Base-by-base conservation (phyloP, 2,329 filamentous ascomycete genomes). In the Plenodomus biglobosus region DNA sequence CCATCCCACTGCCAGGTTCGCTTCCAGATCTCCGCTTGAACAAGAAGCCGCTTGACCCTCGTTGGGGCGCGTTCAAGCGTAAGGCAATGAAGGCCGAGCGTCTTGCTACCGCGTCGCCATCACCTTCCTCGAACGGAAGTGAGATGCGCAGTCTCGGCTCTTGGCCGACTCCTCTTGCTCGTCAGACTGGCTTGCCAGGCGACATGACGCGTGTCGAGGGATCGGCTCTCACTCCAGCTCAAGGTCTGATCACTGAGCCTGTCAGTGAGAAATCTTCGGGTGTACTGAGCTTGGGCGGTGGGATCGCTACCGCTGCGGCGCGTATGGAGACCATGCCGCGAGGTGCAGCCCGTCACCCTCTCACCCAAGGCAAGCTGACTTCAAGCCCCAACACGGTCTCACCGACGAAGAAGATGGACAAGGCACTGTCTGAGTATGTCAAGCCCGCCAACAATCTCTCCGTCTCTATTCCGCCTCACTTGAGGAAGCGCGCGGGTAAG, bases 11-110 rank as follows among this genome's bases (percentile, higher is more conserved):
- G 3, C 37, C 53, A 2, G 53, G 55, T 0, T 4, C 3, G 1
- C 37, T 49, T 0, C 43, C 38, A 0, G 56, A 56, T 17, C 27
- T 30, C 1, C 50, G 58, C 0, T 54, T 59, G 21, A 48, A 48
- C 15, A 50, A 37, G 0, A 38, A 54, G 2, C 37, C 38, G 1
- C 41, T 40, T 5, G 36, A 50, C 0, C 40, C 40, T 1, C 38
- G 43, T 10, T 48, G 32, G 6, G 37, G 39, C 3, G 39, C 39
- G 0, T 16, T 36, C 1, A 50, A 37, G 32, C 34, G 30, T 8
- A 42, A 53, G 13, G 37, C 17, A 5, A 19, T 21, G 11, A 19
- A 21, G 20, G 19, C 13, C 20, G 20, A 8, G n/a, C 13, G 38
- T 17, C 24, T 21, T 20, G 17, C 38, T 22, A 5, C 37, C n/a